Conservation (phyloP, 2,329 filamentous ascomycete species). For the Hirsutella minnesotensis region DNA sequence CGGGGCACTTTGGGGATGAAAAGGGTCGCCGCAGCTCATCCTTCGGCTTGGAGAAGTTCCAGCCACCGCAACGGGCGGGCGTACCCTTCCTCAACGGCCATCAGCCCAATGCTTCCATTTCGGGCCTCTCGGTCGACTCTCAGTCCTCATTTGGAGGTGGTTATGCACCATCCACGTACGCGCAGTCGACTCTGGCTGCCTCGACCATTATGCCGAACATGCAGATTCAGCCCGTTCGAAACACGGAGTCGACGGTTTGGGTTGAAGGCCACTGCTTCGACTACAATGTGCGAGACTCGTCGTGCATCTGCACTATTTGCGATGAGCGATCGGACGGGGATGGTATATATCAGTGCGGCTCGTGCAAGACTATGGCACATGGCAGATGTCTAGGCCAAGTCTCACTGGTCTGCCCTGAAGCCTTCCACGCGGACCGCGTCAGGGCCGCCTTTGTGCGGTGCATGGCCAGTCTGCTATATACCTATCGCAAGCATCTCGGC, state of each 20-base stretch:
- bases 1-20: conserved; percentile 75
- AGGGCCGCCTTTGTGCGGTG: conserved; percentile 53
- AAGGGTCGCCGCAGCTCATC: conserved; percentile 80
- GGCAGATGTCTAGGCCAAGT: conserved; percentile 49
- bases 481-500: conserved; percentile 52
- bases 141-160: conserved; percentile 57
- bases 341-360: conserved; percentile 62
- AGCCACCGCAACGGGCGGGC: conserved; percentile 56
- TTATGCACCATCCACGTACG: conserved; percentile 75
- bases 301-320: conserved; percentile 58
- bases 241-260: conserved; percentile 72
- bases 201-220: conserved; percentile 81
- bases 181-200: conserved; percentile 73
- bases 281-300: conserved; percentile 46
- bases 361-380: conserved; percentile 47
- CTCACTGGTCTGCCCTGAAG: conserved; percentile 50
- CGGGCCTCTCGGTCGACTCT: conserved; percentile 48
- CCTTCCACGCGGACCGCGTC: conserved; percentile 50
- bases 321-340: conserved; percentile 63
- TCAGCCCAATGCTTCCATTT: conserved; percentile 45
- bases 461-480: conserved; percentile 53
- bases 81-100: conserved; percentile 62
- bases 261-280: conserved; percentile 75
- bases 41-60: conserved; percentile 66
- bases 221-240: conserved; percentile 65